Evolutionary conservation across 2,329 filamentous ascomycete species (phyloP).

Genomic region (Hysterium pulicare): DNA sequence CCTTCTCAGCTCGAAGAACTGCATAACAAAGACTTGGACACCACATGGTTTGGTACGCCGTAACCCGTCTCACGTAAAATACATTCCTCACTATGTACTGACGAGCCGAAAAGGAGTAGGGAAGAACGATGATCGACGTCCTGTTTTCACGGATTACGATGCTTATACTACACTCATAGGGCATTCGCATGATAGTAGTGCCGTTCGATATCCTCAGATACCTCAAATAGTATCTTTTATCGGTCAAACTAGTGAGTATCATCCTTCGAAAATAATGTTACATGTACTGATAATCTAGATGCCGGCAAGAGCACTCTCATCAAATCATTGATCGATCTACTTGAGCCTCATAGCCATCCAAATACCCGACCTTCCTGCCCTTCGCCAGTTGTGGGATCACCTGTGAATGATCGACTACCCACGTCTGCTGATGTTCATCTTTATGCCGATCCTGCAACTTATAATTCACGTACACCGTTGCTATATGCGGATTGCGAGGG

Average conservation of each 20-base stretch:
- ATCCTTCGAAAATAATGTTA: too few species aligned
- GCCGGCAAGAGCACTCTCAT: slow-evolving; percentile 52
- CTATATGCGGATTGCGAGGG: slow-evolving; percentile 54
- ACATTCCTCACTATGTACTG: too few species aligned
- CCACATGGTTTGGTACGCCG: slow-evolving; percentile 23
- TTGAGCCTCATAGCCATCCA: slow-evolving; percentile 2
- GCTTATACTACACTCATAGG: slow-evolving; percentile 10
- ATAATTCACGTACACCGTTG: slow-evolving; percentile 39
- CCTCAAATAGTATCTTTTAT: slow-evolving; percentile 42
- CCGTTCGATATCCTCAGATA: background rate
- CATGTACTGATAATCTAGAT: too few species aligned
- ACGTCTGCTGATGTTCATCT: slow-evolving; percentile 53
- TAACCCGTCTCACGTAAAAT: too few species aligned
- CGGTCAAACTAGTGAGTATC: slow-evolving; percentile 44
- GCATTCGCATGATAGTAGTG: slow-evolving; percentile 3
- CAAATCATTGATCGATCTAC: slow-evolving; percentile 45
- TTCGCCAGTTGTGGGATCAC: slow-evolving; percentile 47
- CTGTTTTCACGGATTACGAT: slow-evolving; percentile 13
- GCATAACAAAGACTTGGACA: slow-evolving; percentile 17
- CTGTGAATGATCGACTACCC: slow-evolving; percentile 38
- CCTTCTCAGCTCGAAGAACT: slow-evolving; percentile 5
- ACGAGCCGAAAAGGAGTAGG: too few species aligned
- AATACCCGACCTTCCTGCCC: slow-evolving; percentile 18
- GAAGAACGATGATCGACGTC: slow-evolving; percentile 1
- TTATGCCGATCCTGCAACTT: slow-evolving; percentile 48